These are phyloP conservation scores for Pascua sp. DNA, from an alignment of 1,284 basidiomycete genomes.

Conservation along the genomic window DNA sequence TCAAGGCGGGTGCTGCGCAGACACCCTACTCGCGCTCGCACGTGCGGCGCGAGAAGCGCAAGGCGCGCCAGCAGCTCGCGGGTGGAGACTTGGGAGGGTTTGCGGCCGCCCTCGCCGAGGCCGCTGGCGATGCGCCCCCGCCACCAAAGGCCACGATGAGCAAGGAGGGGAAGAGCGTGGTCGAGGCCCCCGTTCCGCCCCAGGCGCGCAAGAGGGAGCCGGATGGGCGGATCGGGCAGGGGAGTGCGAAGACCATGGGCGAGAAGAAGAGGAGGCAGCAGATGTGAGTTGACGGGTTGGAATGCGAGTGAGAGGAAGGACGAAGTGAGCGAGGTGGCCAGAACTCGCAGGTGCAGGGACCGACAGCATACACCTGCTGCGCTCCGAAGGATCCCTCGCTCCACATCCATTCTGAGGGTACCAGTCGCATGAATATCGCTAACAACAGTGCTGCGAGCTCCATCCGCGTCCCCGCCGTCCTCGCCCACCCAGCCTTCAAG, in stretches of 20 bases:
- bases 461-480: conserved; percentile 41
- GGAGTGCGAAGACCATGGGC: conserved; percentile 39
- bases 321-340: too few species aligned
- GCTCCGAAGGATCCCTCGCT: too few species aligned
- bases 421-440: not conserved
- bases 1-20: conserved; percentile 8
- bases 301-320: not conserved
- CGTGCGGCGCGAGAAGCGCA: conserved; percentile 41
- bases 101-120: conserved; percentile 32
- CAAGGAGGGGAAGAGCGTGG: conserved; percentile 9
- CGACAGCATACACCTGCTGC: too few species aligned
- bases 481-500: conserved; percentile 45
- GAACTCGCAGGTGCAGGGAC: too few species aligned
- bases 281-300: conserved; percentile 36
- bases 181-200: conserved; percentile 10
- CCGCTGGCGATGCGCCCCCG: conserved; percentile 1
- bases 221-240: conserved; percentile 41
- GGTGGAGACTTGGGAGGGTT: conserved; percentile 33
- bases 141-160: not conserved
- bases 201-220: conserved; percentile 20
- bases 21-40: conserved; percentile 49
- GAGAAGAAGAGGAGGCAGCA: conserved; percentile 43
- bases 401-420: too few species aligned
- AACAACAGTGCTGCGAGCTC: conserved; percentile 31
- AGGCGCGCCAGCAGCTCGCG: conserved; percentile 32